A percentile compares a stretch with the other conserved stretches of the same genome.
Conservation (phyloP, 257 asterid species). For the Thymus quinquecostatus region DNA sequence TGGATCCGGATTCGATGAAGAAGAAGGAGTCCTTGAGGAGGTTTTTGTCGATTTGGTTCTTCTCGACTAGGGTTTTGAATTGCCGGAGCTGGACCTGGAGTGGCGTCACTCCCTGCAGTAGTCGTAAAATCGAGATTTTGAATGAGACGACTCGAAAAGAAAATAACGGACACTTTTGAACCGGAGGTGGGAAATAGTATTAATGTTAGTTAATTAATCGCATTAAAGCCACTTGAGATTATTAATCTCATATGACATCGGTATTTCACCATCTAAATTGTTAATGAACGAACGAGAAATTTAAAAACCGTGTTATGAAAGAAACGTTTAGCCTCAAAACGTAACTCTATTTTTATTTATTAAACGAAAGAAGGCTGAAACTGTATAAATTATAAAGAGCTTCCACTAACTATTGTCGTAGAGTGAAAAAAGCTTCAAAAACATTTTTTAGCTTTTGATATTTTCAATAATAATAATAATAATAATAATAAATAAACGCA, state of each 20-base stretch:
- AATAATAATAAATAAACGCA: not conserved
- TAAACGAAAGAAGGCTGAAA: not conserved
- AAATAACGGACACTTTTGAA: no score
- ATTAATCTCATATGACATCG: no score
- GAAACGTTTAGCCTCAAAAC: no score
- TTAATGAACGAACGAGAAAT: no score
- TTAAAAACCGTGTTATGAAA: no score
- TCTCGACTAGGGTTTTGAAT: conserved; percentile 46
- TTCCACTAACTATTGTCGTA: not conserved
- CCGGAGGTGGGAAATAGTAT: no score
- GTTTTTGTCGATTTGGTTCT: conserved; percentile 42
- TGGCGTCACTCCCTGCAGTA: conserved; percentile 59
- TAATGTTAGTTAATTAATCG: no score
- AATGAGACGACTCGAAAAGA: no score
- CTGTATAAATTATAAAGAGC: not conserved
- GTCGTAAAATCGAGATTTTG: no score
- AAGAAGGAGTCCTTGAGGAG: conserved; percentile 44
- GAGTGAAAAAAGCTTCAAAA: not conserved
- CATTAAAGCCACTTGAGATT: no score
- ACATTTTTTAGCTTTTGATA: not conserved
- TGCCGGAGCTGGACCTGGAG: conserved; percentile 62
- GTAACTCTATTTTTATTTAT: no score
- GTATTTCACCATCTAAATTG: no score
- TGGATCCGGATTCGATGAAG: conserved; percentile 73
- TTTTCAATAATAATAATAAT: not conserved